Base-by-base conservation (phyloP, 805 yeast genomes). In the Metschnikowia bowlesiae region DNA sequence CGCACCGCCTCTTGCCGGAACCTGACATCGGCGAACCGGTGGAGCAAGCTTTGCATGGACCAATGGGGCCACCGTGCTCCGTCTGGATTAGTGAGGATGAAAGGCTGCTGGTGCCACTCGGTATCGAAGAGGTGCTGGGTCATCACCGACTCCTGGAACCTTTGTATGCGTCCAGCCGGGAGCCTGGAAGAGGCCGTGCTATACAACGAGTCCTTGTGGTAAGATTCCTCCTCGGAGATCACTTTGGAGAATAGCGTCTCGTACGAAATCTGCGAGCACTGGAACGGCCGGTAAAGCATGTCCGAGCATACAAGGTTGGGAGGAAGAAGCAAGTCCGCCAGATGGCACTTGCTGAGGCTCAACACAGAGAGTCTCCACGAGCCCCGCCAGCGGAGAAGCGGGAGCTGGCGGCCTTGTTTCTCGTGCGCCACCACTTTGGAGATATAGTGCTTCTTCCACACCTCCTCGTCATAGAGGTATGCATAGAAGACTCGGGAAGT, bases 1-100 rank as follows among this genome's bases (percentile, higher is more conserved):
- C 82, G 79, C 42, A 89, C 92, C 31, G 87, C 81, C 67, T 91
- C 97, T 65, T 90, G 96, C 48, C 92, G 79, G 67, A 91, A 91
- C 42, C 66, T 70, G 2, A 79, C 83, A 22, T 76, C 64, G 1
- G 89, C 81, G 55, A 84, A 89, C 47, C 84, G 63, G 2, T 65
- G 53, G 5, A 74, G 66, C 29, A 90, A 69, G 16, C 67, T 62
- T 1, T 69, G 67, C 16, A 85, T 62, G 8, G 74, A 69, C 95
- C 96, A 87, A 2, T 65, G 46, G 7, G 85, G 92, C 95, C 86
- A 86, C 54, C 83, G 67, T 59, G 44, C 53, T 39, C 44, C 36
- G 9, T 63, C 55, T 10, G 49, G 31, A 54, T 61, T 66, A 1
- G 72, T 71, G 16, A 85, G 62, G 3, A 86, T 83, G 61, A 90